These are phyloP conservation scores for Kwoniella dejecticola DNA, from an alignment of 768 basidiomycete genomes.

Conservation along the genomic window DNA sequence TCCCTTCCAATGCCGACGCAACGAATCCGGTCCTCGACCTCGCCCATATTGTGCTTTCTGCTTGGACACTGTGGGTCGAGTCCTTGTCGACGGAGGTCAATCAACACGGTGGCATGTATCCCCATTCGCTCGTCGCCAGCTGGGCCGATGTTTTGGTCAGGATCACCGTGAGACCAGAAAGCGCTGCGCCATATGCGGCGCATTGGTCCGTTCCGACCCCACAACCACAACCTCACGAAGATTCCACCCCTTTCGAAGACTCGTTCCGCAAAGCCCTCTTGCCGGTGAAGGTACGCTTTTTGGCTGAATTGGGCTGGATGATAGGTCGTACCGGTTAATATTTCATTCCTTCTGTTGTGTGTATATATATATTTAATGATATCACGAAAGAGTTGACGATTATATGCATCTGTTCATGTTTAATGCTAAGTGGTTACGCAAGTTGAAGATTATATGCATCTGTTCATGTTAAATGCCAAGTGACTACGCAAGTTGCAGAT, in stretches of 20 bases:
- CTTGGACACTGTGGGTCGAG: conserved; percentile 34
- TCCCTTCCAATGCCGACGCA: conserved; percentile 27
- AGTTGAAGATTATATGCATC: conserved; percentile 2
- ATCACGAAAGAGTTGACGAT: conserved; percentile 1
- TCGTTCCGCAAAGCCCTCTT: conserved; percentile 30
- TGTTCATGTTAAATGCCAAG: no score
- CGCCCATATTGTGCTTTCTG: conserved; percentile 26
- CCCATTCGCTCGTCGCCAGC: conserved; percentile 25
- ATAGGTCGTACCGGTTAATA: conserved; percentile 25
- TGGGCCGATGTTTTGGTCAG: conserved; percentile 37
- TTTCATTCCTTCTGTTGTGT: conserved; percentile 8
- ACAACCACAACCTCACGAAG: neutral
- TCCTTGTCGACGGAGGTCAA: conserved; percentile 39
- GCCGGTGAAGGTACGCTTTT: conserved; percentile 28
- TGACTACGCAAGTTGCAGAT: no score
- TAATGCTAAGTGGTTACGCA: conserved; percentile 13
- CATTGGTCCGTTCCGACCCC: conserved; percentile 12
- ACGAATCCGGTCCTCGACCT: conserved; percentile 28
- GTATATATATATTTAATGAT: conserved; percentile 12
- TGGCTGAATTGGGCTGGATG: conserved; percentile 40
- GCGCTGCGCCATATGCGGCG: neutral
- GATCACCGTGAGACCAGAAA: neutral
- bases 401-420: no score
- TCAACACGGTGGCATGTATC: conserved; percentile 47
- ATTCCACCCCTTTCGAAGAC: conserved; percentile 8